phyloP scores from a whole-genome alignment of 2,329 filamentous ascomycete species.

The Tolypocladium guangdongense region DNA sequence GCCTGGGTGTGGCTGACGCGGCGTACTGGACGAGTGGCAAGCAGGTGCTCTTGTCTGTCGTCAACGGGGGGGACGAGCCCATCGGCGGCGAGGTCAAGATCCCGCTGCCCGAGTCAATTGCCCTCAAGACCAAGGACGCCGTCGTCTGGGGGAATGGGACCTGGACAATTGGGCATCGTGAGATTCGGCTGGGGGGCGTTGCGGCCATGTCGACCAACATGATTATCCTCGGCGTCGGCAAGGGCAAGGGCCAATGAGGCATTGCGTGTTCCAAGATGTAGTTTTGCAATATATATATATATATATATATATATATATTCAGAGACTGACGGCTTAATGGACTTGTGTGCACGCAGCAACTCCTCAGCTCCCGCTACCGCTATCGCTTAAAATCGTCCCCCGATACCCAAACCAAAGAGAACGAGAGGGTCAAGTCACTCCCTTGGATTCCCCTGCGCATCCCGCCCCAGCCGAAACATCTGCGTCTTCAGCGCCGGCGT shows the following conservation, averaged over 20 bases:
- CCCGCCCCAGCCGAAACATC: slow-evolving; percentile 19
- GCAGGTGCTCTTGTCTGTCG: slow-evolving; percentile 10
- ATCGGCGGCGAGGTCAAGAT: slow-evolving; percentile 5
- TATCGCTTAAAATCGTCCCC: too few species aligned
- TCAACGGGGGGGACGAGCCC: slow-evolving; percentile 12
- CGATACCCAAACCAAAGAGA: too few species aligned
- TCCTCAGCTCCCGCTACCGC: not conserved
- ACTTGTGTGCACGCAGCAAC: not conserved
- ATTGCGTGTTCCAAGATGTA: not conserved
- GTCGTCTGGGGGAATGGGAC: slow-evolving; percentile 11
- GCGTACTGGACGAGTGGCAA: slow-evolving; percentile 11
- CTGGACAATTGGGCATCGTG: slow-evolving; percentile 5
- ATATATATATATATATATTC: too few species aligned
- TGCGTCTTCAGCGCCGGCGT: slow-evolving; percentile 21
- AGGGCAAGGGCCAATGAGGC: not conserved
- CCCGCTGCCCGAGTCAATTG: slow-evolving; percentile 5
- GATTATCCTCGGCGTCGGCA: slow-evolving; percentile 4
- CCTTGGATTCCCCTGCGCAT: slow-evolving; percentile 10
- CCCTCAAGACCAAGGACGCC: slow-evolving; percentile 2
- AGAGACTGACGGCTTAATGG: not conserved
- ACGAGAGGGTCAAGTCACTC: not conserved
- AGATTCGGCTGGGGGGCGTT: slow-evolving; percentile 3
- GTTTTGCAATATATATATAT: too few species aligned
- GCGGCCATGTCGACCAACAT: slow-evolving; percentile 15
- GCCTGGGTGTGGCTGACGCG: slow-evolving; percentile 7